A percentile compares a stretch with the other conserved stretches of the same genome.
Evolutionary conservation across 306 rosid genomes (phyloP).

Genomic region (Pterocarpus santalinus): DNA sequence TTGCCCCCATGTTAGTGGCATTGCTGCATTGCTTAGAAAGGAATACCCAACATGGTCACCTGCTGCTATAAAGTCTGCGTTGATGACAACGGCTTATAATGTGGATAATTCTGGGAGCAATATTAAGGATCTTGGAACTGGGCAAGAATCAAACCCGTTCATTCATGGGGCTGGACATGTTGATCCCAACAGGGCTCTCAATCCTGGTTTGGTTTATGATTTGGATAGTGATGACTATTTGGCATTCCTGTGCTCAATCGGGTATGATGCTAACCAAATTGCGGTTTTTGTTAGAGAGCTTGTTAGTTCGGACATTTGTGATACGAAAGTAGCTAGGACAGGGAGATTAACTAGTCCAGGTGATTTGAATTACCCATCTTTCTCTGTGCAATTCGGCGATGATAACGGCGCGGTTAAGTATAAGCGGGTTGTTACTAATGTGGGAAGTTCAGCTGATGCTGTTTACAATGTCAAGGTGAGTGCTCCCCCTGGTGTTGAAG

Average conservation of each 20-base stretch:
- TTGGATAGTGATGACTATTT: slow-evolving; percentile 61
- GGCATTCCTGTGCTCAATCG: slow-evolving; percentile 85
- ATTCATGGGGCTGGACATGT: slow-evolving; percentile 94
- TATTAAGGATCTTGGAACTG: slow-evolving; percentile 72
- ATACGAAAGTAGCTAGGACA: slow-evolving; percentile 37
- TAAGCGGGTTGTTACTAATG: slow-evolving; percentile 76
- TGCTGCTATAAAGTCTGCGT: slow-evolving; percentile 85
- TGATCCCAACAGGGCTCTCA: slow-evolving; percentile 85
- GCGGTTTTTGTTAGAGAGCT: slow-evolving; percentile 66
- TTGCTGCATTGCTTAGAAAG: slow-evolving; percentile 82
- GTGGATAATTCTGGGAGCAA: slow-evolving; percentile 72
- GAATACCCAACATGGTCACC: slow-evolving; percentile 82
- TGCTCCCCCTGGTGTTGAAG: slow-evolving; percentile 71
- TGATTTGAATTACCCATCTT: slow-evolving; percentile 90
- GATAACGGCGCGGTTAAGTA: slow-evolving; percentile 55
- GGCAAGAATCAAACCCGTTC: slow-evolving; percentile 75
- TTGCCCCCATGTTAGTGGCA: slow-evolving; percentile 91
- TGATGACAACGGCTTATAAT: slow-evolving; percentile 79
- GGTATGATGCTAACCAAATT: slow-evolving; percentile 65
- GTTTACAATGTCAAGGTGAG: slow-evolving; percentile 71
- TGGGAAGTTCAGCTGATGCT: slow-evolving; percentile 65
- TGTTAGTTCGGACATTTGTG: slow-evolving; percentile 56
- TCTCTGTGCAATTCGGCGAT: slow-evolving; percentile 61
- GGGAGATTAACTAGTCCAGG: slow-evolving; percentile 64
- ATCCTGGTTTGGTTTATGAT: slow-evolving; percentile 87